Conservation (phyloP, 192 early-diverging fungal genomes). For the Linnemannia elongata region DNA sequence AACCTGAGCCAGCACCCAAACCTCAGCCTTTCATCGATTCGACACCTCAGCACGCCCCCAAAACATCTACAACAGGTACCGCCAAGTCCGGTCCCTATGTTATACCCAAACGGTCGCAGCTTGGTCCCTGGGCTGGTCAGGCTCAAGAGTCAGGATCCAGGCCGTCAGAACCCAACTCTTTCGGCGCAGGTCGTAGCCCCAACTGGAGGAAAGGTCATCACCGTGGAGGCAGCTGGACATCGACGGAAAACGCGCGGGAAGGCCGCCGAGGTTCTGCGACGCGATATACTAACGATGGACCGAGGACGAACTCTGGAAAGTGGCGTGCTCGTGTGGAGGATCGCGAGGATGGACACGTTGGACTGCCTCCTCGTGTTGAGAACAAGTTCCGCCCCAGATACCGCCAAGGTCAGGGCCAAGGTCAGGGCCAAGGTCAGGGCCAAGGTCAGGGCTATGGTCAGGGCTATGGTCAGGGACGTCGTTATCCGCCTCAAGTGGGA, state of each 20-base stretch:
- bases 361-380: conserved; percentile 49
- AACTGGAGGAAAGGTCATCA: conserved; percentile 33
- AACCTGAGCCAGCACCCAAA: background rate
- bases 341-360: conserved; percentile 33
- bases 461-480: conserved; percentile 13
- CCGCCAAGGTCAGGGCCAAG: conserved; percentile 29
- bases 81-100: conserved; percentile 22
- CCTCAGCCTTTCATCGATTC: background rate
- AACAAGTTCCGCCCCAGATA: conserved; percentile 54
- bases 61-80: background rate
- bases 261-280: background rate
- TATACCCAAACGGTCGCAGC: conserved; percentile 35
- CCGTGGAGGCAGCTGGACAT: conserved; percentile 45
- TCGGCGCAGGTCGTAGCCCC: background rate
- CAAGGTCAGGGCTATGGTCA: too few relatives aligned
- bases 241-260: conserved; percentile 29
- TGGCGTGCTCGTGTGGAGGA: conserved; percentile 29
- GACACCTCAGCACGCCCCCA: background rate
- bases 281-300: conserved; percentile 1
- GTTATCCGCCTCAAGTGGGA: conserved; percentile 4
- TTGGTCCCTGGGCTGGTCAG: conserved; percentile 10
- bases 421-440: conserved; percentile 34
- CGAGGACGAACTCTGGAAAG: conserved; percentile 13
- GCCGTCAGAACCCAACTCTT: background rate
- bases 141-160: conserved; percentile 10